These are phyloP conservation scores for Calonectria honghensis DNA, from an alignment of 2,329 filamentous ascomycete species.

Conservation along the genomic window DNA sequence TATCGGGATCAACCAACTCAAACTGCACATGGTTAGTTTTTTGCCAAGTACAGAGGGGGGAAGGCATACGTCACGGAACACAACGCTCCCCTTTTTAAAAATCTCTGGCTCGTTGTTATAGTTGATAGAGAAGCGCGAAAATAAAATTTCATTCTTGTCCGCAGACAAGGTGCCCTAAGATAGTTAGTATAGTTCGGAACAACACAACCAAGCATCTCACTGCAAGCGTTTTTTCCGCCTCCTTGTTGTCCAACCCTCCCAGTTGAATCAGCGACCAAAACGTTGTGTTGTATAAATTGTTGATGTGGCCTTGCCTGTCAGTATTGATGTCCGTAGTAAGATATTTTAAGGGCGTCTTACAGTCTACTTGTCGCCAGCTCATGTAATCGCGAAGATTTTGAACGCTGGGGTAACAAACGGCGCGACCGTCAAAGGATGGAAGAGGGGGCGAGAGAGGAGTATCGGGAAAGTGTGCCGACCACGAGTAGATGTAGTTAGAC, in stretches of 20 bases:
- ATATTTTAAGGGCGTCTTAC: constrained; percentile 69
- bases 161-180: constrained; percentile 84
- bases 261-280: constrained; percentile 93
- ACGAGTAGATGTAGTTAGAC: constrained; percentile 89
- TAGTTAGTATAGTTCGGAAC: background rate
- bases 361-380: constrained; percentile 97
- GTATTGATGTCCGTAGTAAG: background rate
- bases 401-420: constrained; percentile 90
- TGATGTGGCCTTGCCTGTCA: constrained; percentile 85
- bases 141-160: constrained; percentile 98
- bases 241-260: constrained; percentile 83
- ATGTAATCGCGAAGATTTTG: constrained; percentile 94
- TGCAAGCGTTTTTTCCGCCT: constrained; percentile 87
- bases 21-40: constrained; percentile 70
- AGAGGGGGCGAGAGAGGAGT: constrained; percentile 81
- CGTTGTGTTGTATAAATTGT: constrained; percentile 98
- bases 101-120: constrained; percentile 98
- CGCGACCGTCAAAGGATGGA: constrained; percentile 94
- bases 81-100: constrained; percentile 92
- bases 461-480: constrained; percentile 85
- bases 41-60: no score
- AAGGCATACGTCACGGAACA: constrained; percentile 84
- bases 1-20: constrained; percentile 78
- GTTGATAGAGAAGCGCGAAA: constrained; percentile 91
- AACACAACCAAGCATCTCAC: constrained; percentile 64